Conservation (phyloP, 805 yeast species). For the Wickerhamomyces bovis region DNA sequence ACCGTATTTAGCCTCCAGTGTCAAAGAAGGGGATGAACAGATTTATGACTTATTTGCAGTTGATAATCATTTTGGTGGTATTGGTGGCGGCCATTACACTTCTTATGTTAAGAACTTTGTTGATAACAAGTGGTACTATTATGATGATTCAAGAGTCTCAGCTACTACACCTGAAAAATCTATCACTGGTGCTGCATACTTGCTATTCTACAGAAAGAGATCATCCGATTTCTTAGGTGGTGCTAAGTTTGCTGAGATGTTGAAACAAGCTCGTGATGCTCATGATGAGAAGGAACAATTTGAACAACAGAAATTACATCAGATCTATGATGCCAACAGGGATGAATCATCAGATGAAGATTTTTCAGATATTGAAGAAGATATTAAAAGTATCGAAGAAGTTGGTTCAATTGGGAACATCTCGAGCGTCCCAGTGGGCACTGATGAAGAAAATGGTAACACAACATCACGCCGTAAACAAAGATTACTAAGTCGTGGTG, state of each 20-base stretch:
- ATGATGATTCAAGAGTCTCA: constrained; percentile 76
- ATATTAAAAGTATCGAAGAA: constrained; percentile 10
- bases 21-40: constrained; percentile 24
- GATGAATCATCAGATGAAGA: constrained; percentile 20
- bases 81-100: constrained; percentile 97
- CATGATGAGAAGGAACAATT: constrained; percentile 22
- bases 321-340: constrained; percentile 22
- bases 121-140: constrained; percentile 82
- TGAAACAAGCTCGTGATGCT: constrained; percentile 35
- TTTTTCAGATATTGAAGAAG: constrained; percentile 11
- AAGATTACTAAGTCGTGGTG: constrained; percentile 19
- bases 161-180: constrained; percentile 53
- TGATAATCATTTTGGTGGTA: constrained; percentile 92
- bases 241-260: constrained; percentile 32
- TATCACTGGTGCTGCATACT: constrained; percentile 75
- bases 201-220: constrained; percentile 71
- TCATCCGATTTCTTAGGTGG: constrained; percentile 41
- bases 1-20: constrained; percentile 40
- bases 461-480: constrained; percentile 21
- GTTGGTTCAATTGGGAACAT: constrained; percentile 14
- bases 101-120: constrained; percentile 77
- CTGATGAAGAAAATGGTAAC: constrained; percentile 19
- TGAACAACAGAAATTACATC: constrained; percentile 20
- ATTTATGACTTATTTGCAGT: constrained; percentile 86
- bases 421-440: constrained; percentile 20